Conservation (phyloP, 2,329 filamentous ascomycete genomes). For the Colletotrichum magnum region DNA sequence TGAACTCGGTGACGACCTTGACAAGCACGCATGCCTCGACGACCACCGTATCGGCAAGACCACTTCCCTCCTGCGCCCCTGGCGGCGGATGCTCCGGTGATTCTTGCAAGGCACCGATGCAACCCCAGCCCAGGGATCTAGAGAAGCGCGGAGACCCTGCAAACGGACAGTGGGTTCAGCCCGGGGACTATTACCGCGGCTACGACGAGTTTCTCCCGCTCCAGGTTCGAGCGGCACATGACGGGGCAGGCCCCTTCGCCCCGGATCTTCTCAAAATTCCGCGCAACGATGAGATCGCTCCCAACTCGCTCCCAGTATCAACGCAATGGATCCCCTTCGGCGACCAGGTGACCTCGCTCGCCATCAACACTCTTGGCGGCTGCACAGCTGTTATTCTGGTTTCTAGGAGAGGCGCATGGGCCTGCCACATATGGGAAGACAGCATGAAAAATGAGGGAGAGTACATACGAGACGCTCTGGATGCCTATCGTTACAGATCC, state of each 20-base stretch:
- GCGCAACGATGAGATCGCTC: background rate
- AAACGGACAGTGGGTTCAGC: background rate
- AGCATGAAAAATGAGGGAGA: background rate
- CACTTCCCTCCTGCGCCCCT: background rate
- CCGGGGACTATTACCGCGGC: background rate
- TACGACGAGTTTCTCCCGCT: slow-evolving; percentile 7
- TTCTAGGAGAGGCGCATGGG: slow-evolving; percentile 16
- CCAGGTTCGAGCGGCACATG: background rate
- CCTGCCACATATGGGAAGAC: slow-evolving; percentile 9
- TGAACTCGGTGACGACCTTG: slow-evolving; percentile 14
- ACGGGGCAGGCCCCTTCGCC: background rate
- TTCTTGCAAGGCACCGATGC: background rate
- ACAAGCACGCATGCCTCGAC: background rate
- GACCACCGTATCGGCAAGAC: background rate
- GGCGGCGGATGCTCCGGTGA: background rate
- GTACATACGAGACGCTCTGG: background rate
- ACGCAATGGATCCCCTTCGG: slow-evolving; percentile 21
- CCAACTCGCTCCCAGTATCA: background rate
- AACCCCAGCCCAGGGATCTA: background rate
- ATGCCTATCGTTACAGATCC: slow-evolving; percentile 1
- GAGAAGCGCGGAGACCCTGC: slow-evolving; percentile 3
- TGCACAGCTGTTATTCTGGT: slow-evolving; percentile 27
- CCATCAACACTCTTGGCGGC: slow-evolving; percentile 19
- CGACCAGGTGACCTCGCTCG: slow-evolving; percentile 18
- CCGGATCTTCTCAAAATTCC: slow-evolving; percentile 6